A percentile compares a stretch with the other conserved stretches of the same genome.
Evolutionary conservation across 2,329 filamentous ascomycete species (phyloP).

Genomic region (Hortaea werneckii): DNA sequence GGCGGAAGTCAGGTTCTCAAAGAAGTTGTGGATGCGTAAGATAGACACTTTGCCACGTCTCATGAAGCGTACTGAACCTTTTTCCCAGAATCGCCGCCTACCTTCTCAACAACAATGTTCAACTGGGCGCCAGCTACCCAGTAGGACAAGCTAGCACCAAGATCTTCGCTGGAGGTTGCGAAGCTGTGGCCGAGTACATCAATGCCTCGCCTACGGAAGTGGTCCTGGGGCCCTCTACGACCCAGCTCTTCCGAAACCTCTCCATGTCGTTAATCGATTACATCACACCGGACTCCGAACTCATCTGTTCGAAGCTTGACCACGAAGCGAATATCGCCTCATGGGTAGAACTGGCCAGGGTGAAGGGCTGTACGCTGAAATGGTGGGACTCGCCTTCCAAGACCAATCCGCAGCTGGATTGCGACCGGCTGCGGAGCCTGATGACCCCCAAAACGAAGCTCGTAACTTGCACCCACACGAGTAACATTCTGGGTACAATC

Average conservation of each 20-base stretch:
- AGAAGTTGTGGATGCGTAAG: slow-evolving; percentile 56
- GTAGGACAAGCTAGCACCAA: slow-evolving; percentile 50
- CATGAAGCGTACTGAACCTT: not conserved
- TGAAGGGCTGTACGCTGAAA: slow-evolving; percentile 51
- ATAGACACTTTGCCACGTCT: slow-evolving; percentile 3
- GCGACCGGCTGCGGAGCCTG: slow-evolving; percentile 47
- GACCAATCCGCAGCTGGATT: slow-evolving; percentile 49
- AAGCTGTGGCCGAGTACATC: slow-evolving; percentile 59
- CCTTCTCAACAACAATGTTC: slow-evolving; percentile 59
- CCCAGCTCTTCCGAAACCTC: slow-evolving; percentile 66
- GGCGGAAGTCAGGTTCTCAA: slow-evolving; percentile 60
- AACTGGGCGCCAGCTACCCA: slow-evolving; percentile 62
- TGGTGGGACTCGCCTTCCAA: slow-evolving; percentile 49
- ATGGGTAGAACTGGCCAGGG: slow-evolving; percentile 59
- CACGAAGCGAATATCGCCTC: slow-evolving; percentile 70
- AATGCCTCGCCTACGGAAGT: slow-evolving; percentile 59
- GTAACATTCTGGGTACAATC: slow-evolving; percentile 64
- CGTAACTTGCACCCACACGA: slow-evolving; percentile 63
- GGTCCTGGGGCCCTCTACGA: slow-evolving; percentile 63
- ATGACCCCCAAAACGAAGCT: slow-evolving; percentile 56
- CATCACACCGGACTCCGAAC: slow-evolving; percentile 43
- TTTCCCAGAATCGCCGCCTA: slow-evolving; percentile 51
- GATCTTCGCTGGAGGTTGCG: slow-evolving; percentile 50
- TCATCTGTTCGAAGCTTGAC: slow-evolving; percentile 62
- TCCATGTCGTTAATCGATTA: slow-evolving; percentile 47